Conservation (phyloP, 1,139 yeast genomes). For the Blastobotrys illinoisensis region DNA sequence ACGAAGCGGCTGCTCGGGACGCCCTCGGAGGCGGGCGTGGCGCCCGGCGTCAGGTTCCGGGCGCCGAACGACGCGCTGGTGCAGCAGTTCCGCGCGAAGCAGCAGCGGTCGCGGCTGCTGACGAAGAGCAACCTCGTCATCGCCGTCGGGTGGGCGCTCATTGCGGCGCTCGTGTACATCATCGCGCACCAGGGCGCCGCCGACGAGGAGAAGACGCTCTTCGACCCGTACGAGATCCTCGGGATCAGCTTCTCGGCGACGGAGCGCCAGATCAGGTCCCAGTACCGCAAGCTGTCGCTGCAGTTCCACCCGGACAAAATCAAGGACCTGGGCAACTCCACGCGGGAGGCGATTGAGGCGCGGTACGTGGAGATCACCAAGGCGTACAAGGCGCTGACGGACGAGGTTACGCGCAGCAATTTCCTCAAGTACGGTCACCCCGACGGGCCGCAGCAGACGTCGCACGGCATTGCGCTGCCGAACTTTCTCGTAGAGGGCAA, state of each 20-base stretch:
- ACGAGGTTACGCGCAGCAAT: slow-evolving; percentile 77
- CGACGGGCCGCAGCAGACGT: slow-evolving; percentile 91
- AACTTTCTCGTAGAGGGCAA: slow-evolving; percentile 83
- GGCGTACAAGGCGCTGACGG: slow-evolving; percentile 94
- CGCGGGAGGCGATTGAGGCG: slow-evolving; percentile 65
- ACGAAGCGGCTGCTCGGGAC: slow-evolving; percentile 12
- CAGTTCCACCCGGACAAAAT: slow-evolving; percentile 93
- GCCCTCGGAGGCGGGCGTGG: neutral
- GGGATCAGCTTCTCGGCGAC: slow-evolving; percentile 65
- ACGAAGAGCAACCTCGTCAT: slow-evolving; percentile 40
- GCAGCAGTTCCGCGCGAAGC: slow-evolving; percentile 38
- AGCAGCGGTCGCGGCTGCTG: slow-evolving; percentile 22
- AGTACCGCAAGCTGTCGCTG: slow-evolving; percentile 79
- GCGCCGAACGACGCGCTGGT: slow-evolving; percentile 44
- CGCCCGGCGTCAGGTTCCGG: slow-evolving; percentile 17
- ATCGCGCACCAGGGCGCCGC: slow-evolving; percentile 40
- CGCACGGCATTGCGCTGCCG: slow-evolving; percentile 97
- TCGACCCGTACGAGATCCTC: slow-evolving; percentile 88
- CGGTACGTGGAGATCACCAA: slow-evolving; percentile 76
- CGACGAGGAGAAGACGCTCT: slow-evolving; percentile 46
- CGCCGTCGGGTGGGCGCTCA: slow-evolving; percentile 62
- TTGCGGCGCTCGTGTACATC: slow-evolving; percentile 46
- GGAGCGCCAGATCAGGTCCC: slow-evolving; percentile 74
- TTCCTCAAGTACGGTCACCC: slow-evolving; percentile 91
- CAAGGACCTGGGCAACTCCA: slow-evolving; percentile 46